phyloP scores from a whole-genome alignment of 352 stramenopile species.

The Globisporangium parvum region DNA sequence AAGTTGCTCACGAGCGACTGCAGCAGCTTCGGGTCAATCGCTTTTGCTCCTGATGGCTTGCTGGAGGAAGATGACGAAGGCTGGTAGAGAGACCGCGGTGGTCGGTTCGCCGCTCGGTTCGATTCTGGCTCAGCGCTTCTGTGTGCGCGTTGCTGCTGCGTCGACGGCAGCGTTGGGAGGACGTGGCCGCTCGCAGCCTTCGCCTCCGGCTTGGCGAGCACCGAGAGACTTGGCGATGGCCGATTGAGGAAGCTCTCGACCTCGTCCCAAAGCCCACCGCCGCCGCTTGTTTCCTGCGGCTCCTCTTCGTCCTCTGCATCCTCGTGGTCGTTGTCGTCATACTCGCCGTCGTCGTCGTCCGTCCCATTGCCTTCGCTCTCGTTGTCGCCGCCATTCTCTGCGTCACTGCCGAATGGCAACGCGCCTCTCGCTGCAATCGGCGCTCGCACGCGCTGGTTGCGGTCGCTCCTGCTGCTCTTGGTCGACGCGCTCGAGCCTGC shows the following conservation, averaged over 20 bases:
- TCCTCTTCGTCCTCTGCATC: slow-evolving; percentile 20
- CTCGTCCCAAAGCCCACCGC: slow-evolving; percentile 51
- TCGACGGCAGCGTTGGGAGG: slow-evolving; percentile 31
- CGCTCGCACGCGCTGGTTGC: slow-evolving; percentile 19
- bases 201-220: slow-evolving; percentile 28
- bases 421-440: neutral
- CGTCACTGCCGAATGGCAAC: neutral
- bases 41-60: slow-evolving; percentile 19
- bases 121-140: slow-evolving; percentile 15
- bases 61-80: neutral
- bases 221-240: slow-evolving; percentile 49
- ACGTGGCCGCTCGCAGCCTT: slow-evolving; percentile 20
- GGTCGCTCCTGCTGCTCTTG: slow-evolving; percentile 25
- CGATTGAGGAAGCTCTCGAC: slow-evolving; percentile 74
- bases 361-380: neutral
- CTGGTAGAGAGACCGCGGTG: slow-evolving; percentile 11
- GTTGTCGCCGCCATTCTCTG: neutral
- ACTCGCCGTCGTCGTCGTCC: slow-evolving; percentile 10
- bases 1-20: slow-evolving; percentile 70
- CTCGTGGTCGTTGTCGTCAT: slow-evolving; percentile 14
- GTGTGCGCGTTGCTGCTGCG: slow-evolving; percentile 11
- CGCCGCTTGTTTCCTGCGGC: slow-evolving; percentile 33
- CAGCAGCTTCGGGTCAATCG: slow-evolving; percentile 57
- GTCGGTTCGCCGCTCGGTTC: slow-evolving; percentile 11
- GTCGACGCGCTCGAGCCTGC: slow-evolving; percentile 34